Evolutionary conservation across 495 filamentous ascomycete species (phyloP).

Genomic region (Neurospora sublineolata): DNA sequence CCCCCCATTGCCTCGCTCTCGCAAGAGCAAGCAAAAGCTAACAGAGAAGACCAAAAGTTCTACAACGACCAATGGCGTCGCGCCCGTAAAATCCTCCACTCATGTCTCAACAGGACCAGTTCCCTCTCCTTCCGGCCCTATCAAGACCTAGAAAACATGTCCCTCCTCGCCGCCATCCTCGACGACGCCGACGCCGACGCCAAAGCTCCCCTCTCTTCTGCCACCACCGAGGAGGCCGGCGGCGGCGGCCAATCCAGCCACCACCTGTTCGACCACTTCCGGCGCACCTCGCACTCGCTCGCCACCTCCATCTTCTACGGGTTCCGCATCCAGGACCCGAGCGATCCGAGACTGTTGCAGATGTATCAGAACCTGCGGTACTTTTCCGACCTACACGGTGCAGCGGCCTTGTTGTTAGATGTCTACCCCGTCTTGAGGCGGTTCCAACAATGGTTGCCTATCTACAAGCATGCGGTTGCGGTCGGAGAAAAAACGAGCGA

Average conservation of each 20-base stretch:
- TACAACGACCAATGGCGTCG: conserved; percentile 24
- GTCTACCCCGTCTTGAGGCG: conserved; percentile 12
- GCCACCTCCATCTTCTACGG: conserved; percentile 35
- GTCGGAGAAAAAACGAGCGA: not conserved
- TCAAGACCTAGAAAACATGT: conserved; percentile 8
- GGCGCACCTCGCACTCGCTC: conserved; percentile 30
- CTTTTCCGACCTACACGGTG: not conserved
- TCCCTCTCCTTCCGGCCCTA: conserved; percentile 15
- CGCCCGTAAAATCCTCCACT: conserved; percentile 24
- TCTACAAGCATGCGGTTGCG: not conserved
- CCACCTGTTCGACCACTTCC: conserved; percentile 12
- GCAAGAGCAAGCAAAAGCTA: not conserved
- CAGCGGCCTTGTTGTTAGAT: conserved; percentile 1
- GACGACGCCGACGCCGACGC: conserved; percentile 6
- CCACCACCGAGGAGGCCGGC: not conserved
- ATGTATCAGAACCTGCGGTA: conserved; percentile 9
- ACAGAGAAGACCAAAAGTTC: not conserved
- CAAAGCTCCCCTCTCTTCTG: not conserved
- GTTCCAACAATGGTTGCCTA: conserved; percentile 10
- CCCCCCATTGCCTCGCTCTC: not conserved
- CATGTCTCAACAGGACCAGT: conserved; percentile 21
- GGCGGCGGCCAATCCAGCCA: no score
- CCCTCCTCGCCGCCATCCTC: conserved; percentile 18
- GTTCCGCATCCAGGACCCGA: conserved; percentile 22
- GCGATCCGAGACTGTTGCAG: conserved; percentile 28